A percentile compares a stretch with the other conserved stretches of the same genome.
phyloP scores from a whole-genome alignment of 352 stramenopile species.

The Lagenidium sp. region DNA sequence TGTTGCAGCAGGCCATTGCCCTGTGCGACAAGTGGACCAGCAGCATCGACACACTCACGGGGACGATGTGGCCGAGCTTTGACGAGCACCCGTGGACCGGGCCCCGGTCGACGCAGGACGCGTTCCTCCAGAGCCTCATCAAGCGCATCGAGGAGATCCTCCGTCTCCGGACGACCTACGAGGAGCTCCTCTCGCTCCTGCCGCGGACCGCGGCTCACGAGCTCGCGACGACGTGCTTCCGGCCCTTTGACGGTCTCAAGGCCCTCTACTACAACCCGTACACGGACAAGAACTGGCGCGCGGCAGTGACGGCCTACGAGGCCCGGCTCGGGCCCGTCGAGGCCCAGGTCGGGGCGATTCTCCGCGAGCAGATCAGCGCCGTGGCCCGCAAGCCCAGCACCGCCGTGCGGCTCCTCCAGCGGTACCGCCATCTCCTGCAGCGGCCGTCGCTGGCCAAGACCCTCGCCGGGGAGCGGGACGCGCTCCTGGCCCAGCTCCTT shows the following conservation, averaged over 20 bases:
- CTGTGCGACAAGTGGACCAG: conserved; percentile 83
- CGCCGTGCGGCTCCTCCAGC: conserved; percentile 75
- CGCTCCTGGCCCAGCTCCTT: conserved; percentile 77
- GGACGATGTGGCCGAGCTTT: conserved; percentile 65
- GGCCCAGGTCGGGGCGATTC: conserved; percentile 61
- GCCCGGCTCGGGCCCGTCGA: conserved; percentile 74
- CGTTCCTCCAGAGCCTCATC: conserved; percentile 30
- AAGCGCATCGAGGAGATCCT: conserved; percentile 75
- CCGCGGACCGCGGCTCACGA: conserved; percentile 27
- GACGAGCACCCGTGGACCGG: conserved; percentile 79
- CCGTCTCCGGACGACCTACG: conserved; percentile 76
- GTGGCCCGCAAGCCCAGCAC: conserved; percentile 50
- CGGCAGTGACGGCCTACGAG: conserved; percentile 74
- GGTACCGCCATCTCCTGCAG: conserved; percentile 77
- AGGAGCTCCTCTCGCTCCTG: conserved; percentile 77
- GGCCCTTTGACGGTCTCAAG: conserved; percentile 50
- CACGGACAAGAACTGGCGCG: conserved; percentile 77
- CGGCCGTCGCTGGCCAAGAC: conserved; percentile 65
- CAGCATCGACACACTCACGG: conserved; percentile 69
- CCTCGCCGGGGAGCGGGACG: conserved; percentile 80
- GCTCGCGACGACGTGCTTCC: conserved; percentile 48
- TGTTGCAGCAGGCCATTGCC: conserved; percentile 47
- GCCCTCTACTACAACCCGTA: conserved; percentile 89
- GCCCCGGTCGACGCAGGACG: conserved; percentile 24
- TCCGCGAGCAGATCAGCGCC: conserved; percentile 64